Conservation (phyloP, 2,329 filamentous ascomycete genomes). For the Annulohypoxylon truncatum region DNA sequence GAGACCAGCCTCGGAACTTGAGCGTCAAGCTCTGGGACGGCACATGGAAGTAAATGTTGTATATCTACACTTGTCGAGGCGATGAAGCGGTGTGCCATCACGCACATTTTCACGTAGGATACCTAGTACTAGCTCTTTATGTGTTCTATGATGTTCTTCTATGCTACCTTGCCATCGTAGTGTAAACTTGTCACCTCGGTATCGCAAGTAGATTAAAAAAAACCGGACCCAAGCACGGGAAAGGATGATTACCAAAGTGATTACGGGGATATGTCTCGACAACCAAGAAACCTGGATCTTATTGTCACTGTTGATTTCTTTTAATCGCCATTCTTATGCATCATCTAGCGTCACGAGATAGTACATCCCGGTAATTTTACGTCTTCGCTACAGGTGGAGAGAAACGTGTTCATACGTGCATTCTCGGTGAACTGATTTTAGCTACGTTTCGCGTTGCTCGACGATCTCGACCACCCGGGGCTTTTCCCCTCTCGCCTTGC, state of each 20-base stretch:
- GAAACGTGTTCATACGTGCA: slow-evolving; percentile 26
- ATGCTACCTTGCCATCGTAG: slow-evolving; percentile 12
- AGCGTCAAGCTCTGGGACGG: neutral
- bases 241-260: slow-evolving; percentile 10
- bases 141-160: neutral
- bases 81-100: slow-evolving; percentile 13
- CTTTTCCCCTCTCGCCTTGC: slow-evolving; percentile 5
- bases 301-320: slow-evolving; percentile 4
- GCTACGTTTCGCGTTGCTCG: neutral
- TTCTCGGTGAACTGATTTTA: slow-evolving; percentile 26
- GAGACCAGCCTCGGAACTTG: neutral
- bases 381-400: neutral
- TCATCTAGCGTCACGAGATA: slow-evolving; percentile 16
- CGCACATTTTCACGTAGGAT: neutral
- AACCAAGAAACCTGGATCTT: slow-evolving; percentile 9
- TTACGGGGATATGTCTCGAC: slow-evolving; percentile 16
- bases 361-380: slow-evolving; percentile 12
- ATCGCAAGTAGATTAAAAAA: slow-evolving; percentile 30
- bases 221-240: slow-evolving; percentile 2
- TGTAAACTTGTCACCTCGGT: slow-evolving; percentile 23
- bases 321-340: slow-evolving; percentile 6
- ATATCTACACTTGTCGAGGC: neutral
- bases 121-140: neutral
- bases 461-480: slow-evolving; percentile 1
- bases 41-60: neutral